These are phyloP conservation scores for Porcisia deanei DNA, from an alignment of 208 protist genomes.

Conservation along the genomic window DNA sequence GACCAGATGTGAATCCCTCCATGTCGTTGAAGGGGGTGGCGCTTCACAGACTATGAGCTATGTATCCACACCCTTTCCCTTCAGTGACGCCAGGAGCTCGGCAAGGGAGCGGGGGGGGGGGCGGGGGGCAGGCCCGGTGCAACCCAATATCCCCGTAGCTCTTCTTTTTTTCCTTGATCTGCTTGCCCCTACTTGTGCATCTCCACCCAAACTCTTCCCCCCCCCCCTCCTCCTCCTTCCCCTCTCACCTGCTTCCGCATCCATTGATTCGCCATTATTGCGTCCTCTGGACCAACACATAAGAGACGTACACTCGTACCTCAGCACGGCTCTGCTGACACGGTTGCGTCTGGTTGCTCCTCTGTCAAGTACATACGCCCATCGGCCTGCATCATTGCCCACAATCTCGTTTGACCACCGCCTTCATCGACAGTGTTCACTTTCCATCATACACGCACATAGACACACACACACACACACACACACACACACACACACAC, in stretches of 20 bases:
- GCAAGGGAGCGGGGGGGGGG: background rate
- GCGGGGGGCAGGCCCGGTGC: too few species aligned
- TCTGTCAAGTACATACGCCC: background rate
- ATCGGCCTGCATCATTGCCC: background rate
- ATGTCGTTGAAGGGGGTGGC: background rate
- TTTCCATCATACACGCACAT: background rate
- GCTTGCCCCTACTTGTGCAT: background rate
- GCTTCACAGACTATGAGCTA: background rate
- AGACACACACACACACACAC: background rate
- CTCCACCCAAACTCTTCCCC: background rate
- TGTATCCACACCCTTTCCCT: background rate
- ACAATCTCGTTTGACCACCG: background rate
- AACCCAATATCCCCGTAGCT: too few species aligned
- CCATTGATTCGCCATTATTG: background rate
- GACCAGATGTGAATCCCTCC: background rate
- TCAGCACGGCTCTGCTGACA: background rate
- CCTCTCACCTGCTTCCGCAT: background rate
- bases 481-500: background rate
- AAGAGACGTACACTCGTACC: background rate
- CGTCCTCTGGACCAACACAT: background rate
- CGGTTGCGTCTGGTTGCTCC: background rate
- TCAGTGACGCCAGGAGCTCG: background rate
- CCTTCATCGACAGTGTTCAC: background rate
- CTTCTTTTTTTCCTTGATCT: background rate
- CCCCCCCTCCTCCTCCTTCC: background rate